Evolutionary conservation across 2,329 filamentous ascomycete genomes (phyloP).

Genomic region (Tolypocladium tropicale): DNA sequence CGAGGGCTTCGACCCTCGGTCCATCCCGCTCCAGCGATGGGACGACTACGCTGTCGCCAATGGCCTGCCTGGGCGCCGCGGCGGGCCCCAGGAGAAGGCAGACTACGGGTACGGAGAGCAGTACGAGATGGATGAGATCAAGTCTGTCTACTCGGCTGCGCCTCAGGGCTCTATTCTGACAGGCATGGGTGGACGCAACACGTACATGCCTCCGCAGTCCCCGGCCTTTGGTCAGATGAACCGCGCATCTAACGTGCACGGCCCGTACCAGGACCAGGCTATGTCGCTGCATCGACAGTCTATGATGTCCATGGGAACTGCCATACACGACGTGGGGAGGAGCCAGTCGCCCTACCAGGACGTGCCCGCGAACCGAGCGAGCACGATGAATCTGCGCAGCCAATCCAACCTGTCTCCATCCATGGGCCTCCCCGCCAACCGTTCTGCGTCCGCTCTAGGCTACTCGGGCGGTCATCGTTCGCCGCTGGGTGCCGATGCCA

Average conservation of each 20-base stretch:
- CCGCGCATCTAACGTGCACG: slow-evolving; percentile 33
- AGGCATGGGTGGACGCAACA: slow-evolving; percentile 62
- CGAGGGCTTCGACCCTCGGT: slow-evolving; percentile 81
- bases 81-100: slow-evolving; percentile 54
- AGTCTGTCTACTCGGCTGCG: slow-evolving; percentile 88
- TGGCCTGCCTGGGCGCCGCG: slow-evolving; percentile 83
- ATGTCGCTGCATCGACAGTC: slow-evolving; percentile 56
- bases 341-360: slow-evolving; percentile 51
- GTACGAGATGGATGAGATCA: slow-evolving; percentile 98
- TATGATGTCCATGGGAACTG: slow-evolving; percentile 54
- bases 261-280: slow-evolving; percentile 38
- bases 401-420: slow-evolving; percentile 37
- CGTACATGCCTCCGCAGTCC: slow-evolving; percentile 76
- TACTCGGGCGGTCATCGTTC: slow-evolving; percentile 35
- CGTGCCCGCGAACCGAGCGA: slow-evolving; percentile 40
- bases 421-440: slow-evolving; percentile 19
- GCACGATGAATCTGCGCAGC: slow-evolving; percentile 49
- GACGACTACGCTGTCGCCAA: slow-evolving; percentile 87
- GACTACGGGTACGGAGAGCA: slow-evolving; percentile 60
- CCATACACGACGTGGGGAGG: slow-evolving; percentile 32
- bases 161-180: slow-evolving; percentile 81
- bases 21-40: slow-evolving; percentile 91
- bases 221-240: slow-evolving; percentile 55
- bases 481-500: slow-evolving; percentile 33
- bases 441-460: slow-evolving; percentile 37